A percentile compares a stretch with the other conserved stretches of the same genome.
Evolutionary conservation across 139 green algal genomes (phyloP).

Genomic region (Protoeuglena noctilucae): DNA sequence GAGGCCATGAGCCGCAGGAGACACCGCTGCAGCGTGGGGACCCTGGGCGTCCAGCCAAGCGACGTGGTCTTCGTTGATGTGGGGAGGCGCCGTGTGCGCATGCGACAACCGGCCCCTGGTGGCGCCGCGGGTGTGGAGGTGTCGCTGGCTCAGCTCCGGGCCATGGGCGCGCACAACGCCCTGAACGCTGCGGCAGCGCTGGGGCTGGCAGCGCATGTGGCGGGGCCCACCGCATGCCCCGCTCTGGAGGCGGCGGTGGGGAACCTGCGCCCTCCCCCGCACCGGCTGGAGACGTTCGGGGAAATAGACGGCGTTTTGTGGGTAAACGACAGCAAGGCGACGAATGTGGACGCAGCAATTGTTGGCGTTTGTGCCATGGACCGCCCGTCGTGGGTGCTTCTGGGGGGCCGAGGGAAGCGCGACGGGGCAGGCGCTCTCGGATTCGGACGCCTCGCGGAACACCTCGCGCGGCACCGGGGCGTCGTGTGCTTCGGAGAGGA

Average conservation of each 20-base stretch:
- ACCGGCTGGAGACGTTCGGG: constrained; percentile 21
- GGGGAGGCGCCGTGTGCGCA: not conserved
- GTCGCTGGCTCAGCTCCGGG: constrained; percentile 9
- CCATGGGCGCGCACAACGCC: constrained; percentile 20
- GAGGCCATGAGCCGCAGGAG: not conserved
- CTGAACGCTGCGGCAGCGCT: constrained; percentile 17
- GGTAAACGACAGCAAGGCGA: constrained; percentile 34
- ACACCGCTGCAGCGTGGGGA: not conserved
- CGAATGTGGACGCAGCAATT: constrained; percentile 25
- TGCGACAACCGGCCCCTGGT: too few species aligned
- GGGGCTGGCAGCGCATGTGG: constrained; percentile 13
- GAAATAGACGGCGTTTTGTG: constrained; percentile 11
- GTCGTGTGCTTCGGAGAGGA: constrained; percentile 7
- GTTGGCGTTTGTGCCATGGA: constrained; percentile 14
- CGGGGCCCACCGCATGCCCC: not conserved
- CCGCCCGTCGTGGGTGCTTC: constrained; percentile 12
- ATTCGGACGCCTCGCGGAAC: not conserved
- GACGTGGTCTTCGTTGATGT: not conserved
- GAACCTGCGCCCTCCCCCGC: constrained; percentile 17
- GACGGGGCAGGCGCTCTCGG: not conserved
- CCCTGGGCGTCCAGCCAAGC: not conserved
- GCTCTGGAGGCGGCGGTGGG: constrained; percentile 7
- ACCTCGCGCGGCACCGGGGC: not conserved
- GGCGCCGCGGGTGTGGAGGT: not conserved
- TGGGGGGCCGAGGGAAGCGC: constrained; percentile 21